A percentile compares a stretch with the other conserved stretches of the same genome.
These are phyloP conservation scores for Theobroma cacao DNA, from an alignment of 345 rosid genomes.

Conservation along the genomic window DNA sequence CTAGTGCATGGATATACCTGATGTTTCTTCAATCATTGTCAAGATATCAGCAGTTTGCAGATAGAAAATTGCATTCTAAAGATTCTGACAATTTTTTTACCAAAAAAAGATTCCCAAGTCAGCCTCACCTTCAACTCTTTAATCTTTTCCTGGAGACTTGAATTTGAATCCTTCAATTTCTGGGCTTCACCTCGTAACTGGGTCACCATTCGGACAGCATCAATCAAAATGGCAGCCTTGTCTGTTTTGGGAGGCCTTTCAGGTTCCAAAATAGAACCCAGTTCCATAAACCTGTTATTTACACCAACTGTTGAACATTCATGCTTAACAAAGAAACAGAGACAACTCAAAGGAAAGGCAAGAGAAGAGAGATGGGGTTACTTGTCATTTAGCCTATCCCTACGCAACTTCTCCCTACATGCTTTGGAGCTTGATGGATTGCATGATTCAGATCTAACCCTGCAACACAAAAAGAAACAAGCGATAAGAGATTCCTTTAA, in stretches of 20 bases:
- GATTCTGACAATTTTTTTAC: not conserved
- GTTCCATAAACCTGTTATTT: slow-evolving; percentile 72
- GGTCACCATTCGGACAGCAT: slow-evolving; percentile 79
- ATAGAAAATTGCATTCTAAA: not conserved
- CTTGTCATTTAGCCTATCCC: slow-evolving; percentile 96
- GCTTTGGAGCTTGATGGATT: slow-evolving; percentile 85
- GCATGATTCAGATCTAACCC: slow-evolving; percentile 56
- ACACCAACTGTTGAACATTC: slow-evolving; percentile 4
- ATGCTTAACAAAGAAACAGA: not conserved
- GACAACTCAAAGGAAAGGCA: not conserved
- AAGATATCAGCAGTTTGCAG: not conserved
- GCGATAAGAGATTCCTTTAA: not conserved
- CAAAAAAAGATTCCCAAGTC: not conserved
- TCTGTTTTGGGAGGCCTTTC: slow-evolving; percentile 92
- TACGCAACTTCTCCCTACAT: slow-evolving; percentile 95
- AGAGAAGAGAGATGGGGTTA: slow-evolving; percentile 26
- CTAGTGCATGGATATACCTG: not conserved
- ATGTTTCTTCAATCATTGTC: not conserved
- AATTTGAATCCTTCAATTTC: slow-evolving; percentile 85
- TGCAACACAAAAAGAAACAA: slow-evolving; percentile 15
- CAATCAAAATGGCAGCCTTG: slow-evolving; percentile 79
- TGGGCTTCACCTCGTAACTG: slow-evolving; percentile 73
- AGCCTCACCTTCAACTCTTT: slow-evolving; percentile 65
- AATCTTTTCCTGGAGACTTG: slow-evolving; percentile 79
- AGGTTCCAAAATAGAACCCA: slow-evolving; percentile 80